Conservation (phyloP, 371 early-diverging fungal species). For the Apophysomyces ossiformis region DNA sequence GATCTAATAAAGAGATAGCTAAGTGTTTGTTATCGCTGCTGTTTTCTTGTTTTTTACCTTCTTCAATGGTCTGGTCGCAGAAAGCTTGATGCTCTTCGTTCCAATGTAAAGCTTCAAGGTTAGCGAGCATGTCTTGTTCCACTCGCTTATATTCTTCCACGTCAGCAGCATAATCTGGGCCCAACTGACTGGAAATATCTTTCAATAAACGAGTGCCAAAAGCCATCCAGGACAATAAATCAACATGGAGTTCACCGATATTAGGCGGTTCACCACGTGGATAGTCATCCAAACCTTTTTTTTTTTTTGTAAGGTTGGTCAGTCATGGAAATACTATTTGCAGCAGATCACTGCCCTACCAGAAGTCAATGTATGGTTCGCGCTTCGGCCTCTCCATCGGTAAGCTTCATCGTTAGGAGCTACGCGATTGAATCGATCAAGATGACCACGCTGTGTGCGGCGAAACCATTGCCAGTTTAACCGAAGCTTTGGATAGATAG, state of each 20-base stretch:
- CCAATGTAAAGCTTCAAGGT: conserved; percentile 78
- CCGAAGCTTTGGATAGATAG: conserved; percentile 71
- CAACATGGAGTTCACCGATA: conserved; percentile 88
- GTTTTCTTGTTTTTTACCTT: conserved; percentile 18
- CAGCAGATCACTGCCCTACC: conserved; percentile 43
- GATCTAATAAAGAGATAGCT: conserved; percentile 23
- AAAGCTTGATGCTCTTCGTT: conserved; percentile 71
- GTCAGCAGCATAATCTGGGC: conserved; percentile 51
- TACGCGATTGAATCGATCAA: conserved; percentile 59
- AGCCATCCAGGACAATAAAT: conserved; percentile 90
- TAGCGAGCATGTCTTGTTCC: conserved; percentile 44
- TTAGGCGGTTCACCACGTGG: conserved; percentile 82
- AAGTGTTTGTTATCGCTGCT: neutral
- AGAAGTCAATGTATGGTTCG: conserved; percentile 87
- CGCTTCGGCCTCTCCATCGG: conserved; percentile 92
- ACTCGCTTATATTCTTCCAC: conserved; percentile 59
- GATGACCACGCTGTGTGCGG: conserved; percentile 76
- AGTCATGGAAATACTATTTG: neutral
- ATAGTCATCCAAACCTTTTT: conserved; percentile 90
- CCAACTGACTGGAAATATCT: conserved; percentile 67
- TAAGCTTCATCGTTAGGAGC: conserved; percentile 69
- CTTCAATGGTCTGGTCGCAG: conserved; percentile 77
- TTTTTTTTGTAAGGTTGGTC: neutral
- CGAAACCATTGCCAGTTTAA: conserved; percentile 85
- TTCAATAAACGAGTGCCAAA: conserved; percentile 76